A percentile compares a stretch with the other conserved stretches of the same genome.
These are phyloP conservation scores for Mallotus japonicus DNA, from an alignment of 441 rosid species.

Conservation along the genomic window DNA sequence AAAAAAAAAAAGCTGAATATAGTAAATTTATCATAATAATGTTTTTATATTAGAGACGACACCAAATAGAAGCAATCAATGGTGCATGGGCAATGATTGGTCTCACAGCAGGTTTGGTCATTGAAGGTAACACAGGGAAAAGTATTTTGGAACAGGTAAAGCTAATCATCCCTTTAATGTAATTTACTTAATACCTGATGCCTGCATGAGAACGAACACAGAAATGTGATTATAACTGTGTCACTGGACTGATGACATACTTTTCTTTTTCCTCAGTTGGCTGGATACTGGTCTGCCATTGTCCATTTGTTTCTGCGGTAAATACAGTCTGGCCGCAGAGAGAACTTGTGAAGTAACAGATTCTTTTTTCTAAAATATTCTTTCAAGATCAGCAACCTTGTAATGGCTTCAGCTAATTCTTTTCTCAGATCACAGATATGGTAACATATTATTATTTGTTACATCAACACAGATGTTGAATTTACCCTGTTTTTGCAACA, in stretches of 20 bases:
- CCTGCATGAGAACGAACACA: slow-evolving; percentile 8
- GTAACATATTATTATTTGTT: not conserved
- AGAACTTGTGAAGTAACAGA: slow-evolving; percentile 14
- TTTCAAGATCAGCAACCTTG: slow-evolving; percentile 2
- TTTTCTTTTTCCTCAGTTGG: slow-evolving; percentile 49
- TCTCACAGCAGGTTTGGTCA: slow-evolving; percentile 65
- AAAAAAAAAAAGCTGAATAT: not conserved
- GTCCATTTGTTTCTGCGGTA: slow-evolving; percentile 36
- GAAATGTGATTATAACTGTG: too few species aligned
- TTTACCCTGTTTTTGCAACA: not conserved
- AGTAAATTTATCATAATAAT: not conserved
- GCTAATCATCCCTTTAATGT: not conserved
- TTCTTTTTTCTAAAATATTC: slow-evolving; percentile 17
- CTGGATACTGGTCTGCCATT: slow-evolving; percentile 58
- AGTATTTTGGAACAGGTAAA: slow-evolving; percentile 67
- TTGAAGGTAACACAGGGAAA: slow-evolving; percentile 83
- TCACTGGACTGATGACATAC: too few species aligned
- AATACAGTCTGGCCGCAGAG: not conserved
- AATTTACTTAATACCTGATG: not conserved
- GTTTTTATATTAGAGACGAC: slow-evolving; percentile 47
- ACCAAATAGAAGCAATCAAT: slow-evolving; percentile 76
- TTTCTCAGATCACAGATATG: slow-evolving; percentile 4
- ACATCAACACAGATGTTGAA: not conserved
- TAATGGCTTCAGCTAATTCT: not conserved
- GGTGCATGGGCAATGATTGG: slow-evolving; percentile 96